phyloP scores from a whole-genome alignment of 2,329 filamentous ascomycete genomes.

The Venturia aucupariae region DNA sequence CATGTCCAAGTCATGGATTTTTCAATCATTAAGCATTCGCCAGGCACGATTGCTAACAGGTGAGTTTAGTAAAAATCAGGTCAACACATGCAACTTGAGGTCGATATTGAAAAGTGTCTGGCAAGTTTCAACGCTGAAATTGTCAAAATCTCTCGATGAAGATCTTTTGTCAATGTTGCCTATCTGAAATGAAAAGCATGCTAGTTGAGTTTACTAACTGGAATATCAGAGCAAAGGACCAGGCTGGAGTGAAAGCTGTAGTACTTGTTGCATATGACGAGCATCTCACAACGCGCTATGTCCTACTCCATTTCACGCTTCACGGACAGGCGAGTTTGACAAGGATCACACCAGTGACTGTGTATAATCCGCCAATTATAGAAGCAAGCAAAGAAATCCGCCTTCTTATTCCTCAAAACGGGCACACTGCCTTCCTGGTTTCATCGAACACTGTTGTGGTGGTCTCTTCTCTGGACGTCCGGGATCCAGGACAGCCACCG shows the following conservation, averaged over 20 bases:
- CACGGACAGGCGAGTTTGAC: slow-evolving; percentile 47
- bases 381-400: neutral
- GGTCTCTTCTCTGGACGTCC: slow-evolving; percentile 51
- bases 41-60: neutral
- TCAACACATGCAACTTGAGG: neutral
- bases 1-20: slow-evolving; percentile 74
- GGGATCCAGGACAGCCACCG: slow-evolving; percentile 25
- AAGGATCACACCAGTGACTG: slow-evolving; percentile 33
- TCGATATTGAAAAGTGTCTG: neutral
- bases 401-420: slow-evolving; percentile 68
- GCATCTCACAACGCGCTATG: neutral
- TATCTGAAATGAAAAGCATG: neutral
- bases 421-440: slow-evolving; percentile 70
- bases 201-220: neutral
- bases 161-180: neutral
- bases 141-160: neutral
- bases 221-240: neutral
- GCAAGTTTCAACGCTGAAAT: neutral
- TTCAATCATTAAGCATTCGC: slow-evolving; percentile 45
- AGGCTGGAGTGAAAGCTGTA: neutral
- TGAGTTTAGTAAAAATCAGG: neutral
- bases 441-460: slow-evolving; percentile 73
- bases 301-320: slow-evolving; percentile 14
- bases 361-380: neutral
- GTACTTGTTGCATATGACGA: slow-evolving; percentile 3